Percentiles rank a stretch among this genome's conserved stretches.
phyloP scores from a whole-genome alignment of 208 protist species.

The Lotmaria passim region DNA sequence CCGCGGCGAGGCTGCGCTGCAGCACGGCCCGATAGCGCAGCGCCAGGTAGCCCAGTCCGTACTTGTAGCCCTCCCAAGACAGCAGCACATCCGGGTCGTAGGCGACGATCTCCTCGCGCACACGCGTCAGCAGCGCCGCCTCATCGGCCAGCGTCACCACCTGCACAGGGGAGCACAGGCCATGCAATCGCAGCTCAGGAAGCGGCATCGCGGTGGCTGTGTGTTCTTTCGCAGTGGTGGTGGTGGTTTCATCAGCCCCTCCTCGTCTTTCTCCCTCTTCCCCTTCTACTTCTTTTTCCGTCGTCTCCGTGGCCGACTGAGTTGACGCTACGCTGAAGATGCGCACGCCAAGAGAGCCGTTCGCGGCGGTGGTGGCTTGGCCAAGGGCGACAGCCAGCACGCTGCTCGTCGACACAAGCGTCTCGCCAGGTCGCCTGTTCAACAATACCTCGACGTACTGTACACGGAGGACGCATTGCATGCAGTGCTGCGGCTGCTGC shows the following conservation, averaged over 20 bases:
- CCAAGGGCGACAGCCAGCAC: slow-evolving; percentile 69
- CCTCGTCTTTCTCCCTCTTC: not conserved
- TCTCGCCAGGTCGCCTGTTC: slow-evolving; percentile 32
- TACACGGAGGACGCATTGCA: slow-evolving; percentile 39
- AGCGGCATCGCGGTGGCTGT: not conserved
- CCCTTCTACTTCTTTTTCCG: not conserved
- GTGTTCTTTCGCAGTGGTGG: too few relatives aligned
- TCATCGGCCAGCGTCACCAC: slow-evolving; percentile 53
- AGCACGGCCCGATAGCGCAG: slow-evolving; percentile 64
- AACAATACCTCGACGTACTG: slow-evolving; percentile 66
- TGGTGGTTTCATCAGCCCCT: not conserved
- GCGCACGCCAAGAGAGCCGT: slow-evolving; percentile 35
- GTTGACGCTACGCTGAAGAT: slow-evolving; percentile 47
- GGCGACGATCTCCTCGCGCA: slow-evolving; percentile 44
- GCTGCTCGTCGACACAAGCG: slow-evolving; percentile 36
- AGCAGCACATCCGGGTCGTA: slow-evolving; percentile 79
- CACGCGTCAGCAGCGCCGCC: slow-evolving; percentile 47
- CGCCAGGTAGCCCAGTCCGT: slow-evolving; percentile 65
- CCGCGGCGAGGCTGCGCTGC: slow-evolving; percentile 45
- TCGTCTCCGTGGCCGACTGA: not conserved
- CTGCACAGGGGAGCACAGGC: slow-evolving; percentile 36
- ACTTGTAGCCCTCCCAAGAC: slow-evolving; percentile 81
- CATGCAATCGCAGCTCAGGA: slow-evolving; percentile 1
- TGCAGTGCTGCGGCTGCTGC: slow-evolving; percentile 26
- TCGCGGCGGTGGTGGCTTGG: slow-evolving; percentile 28